A percentile compares a stretch with the other conserved stretches of the same genome.
These are phyloP conservation scores for Polyplosphaeria fusca DNA, from an alignment of 495 filamentous ascomycete species.

Conservation along the genomic window DNA sequence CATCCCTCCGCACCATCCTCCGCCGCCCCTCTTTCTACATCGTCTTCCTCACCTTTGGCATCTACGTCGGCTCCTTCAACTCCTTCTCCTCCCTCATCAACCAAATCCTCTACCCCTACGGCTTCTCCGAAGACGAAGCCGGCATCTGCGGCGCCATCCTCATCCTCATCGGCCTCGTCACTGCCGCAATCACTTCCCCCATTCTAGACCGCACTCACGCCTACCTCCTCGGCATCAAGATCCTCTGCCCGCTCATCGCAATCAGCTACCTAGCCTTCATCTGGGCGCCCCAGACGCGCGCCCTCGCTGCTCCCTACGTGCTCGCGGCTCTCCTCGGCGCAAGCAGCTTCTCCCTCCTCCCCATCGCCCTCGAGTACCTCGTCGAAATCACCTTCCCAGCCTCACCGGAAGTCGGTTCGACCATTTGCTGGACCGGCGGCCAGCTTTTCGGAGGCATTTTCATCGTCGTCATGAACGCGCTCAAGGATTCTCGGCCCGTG, in stretches of 20 bases:
- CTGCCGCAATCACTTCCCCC: constrained; percentile 71
- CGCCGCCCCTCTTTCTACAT: constrained; percentile 68
- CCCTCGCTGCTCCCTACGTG: constrained; percentile 66
- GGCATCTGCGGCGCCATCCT: constrained; percentile 86
- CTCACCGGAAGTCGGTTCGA: constrained; percentile 79
- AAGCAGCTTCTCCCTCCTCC: constrained; percentile 73
- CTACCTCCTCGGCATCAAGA: constrained; percentile 70
- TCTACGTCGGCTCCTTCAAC: constrained; percentile 94
- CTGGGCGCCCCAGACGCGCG: constrained; percentile 71
- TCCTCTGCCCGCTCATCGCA: constrained; percentile 72
- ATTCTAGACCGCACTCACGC: constrained; percentile 80
- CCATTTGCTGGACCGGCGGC: constrained; percentile 79
- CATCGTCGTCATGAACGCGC: constrained; percentile 73
- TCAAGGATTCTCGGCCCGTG: constrained; percentile 53
- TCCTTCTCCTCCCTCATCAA: constrained; percentile 82
- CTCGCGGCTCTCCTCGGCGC: constrained; percentile 71
- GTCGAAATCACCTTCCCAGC: constrained; percentile 84
- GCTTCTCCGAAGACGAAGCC: constrained; percentile 73
- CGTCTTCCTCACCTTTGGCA: constrained; percentile 67
- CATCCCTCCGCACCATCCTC: constrained; percentile 27
- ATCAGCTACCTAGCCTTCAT: constrained; percentile 71
- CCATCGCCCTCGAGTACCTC: constrained; percentile 80
- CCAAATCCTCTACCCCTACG: constrained; percentile 82
- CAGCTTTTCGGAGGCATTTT: constrained; percentile 78
- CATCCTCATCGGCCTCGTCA: constrained; percentile 83